Conservation (phyloP, 2,329 filamentous ascomycete species). For the Furcasterigmium furcatum region DNA sequence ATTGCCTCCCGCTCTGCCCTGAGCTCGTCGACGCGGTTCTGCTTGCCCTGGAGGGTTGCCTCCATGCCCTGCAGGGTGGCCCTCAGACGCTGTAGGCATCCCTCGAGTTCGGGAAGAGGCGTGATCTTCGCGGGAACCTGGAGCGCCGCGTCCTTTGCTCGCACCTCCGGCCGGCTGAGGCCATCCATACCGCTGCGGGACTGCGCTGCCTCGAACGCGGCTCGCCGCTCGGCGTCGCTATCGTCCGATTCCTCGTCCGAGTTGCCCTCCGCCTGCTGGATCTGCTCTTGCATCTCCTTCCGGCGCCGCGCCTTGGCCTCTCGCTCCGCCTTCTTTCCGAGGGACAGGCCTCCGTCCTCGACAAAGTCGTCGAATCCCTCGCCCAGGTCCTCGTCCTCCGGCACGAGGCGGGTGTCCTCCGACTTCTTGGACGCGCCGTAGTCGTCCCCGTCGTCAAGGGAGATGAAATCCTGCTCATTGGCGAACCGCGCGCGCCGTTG, state of each 20-base stretch:
- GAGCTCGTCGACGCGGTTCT: constrained; percentile 62
- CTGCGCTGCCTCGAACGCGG: constrained; percentile 85
- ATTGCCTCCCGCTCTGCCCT: constrained; percentile 68
- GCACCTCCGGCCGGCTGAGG: constrained; percentile 38
- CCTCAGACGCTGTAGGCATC: constrained; percentile 63
- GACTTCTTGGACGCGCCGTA: constrained; percentile 46
- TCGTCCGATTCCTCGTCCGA: constrained; percentile 65
- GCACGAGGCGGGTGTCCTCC: constrained; percentile 69
- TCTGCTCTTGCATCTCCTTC: constrained; percentile 78
- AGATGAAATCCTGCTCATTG: constrained; percentile 66
- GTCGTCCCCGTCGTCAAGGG: constrained; percentile 48
- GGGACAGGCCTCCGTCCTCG: constrained; percentile 74
- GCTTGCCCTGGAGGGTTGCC: constrained; percentile 55
- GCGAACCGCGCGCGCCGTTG: constrained; percentile 80
- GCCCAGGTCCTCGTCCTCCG: constrained; percentile 86
- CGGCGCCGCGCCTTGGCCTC: constrained; percentile 65
- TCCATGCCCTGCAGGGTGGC: constrained; percentile 62
- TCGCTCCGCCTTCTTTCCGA: constrained; percentile 76
- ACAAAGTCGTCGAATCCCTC: constrained; percentile 94
- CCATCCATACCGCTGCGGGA: constrained; percentile 84
- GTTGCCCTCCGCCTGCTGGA: constrained; percentile 71
- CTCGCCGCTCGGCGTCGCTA: constrained; percentile 66
- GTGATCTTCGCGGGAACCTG: constrained; percentile 71
- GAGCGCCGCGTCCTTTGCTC: constrained; percentile 28
- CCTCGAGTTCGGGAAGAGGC: constrained; percentile 70